These are phyloP conservation scores for Solanum corneliomulleri DNA, from an alignment of 257 asterid species.

Conservation along the genomic window DNA sequence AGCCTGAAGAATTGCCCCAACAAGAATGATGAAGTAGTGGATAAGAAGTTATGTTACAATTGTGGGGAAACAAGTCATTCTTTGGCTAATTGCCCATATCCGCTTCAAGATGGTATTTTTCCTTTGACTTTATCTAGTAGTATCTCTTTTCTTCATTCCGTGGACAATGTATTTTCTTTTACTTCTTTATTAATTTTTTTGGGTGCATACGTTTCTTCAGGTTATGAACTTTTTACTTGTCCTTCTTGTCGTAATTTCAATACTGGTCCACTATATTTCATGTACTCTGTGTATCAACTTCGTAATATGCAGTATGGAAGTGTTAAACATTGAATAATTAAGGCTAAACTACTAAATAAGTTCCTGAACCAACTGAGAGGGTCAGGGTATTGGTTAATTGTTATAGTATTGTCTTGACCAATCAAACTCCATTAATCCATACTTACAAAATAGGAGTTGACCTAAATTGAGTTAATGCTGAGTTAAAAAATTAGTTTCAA, in stretches of 20 bases:
- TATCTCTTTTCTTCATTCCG: neutral
- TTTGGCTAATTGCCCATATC: slow-evolving; percentile 49
- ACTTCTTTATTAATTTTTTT: neutral
- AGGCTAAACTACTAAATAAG: neutral
- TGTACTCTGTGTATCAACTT: neutral
- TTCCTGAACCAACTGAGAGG: neutral
- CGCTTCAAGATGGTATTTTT: slow-evolving; percentile 76
- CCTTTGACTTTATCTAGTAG: neutral
- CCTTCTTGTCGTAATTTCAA: neutral
- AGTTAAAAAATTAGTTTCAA: neutral
- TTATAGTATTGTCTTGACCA: neutral
- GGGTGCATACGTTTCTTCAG: neutral
- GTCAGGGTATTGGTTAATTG: neutral
- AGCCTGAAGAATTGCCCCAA: slow-evolving; percentile 80
- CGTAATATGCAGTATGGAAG: neutral
- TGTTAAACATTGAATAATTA: neutral
- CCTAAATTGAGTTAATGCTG: neutral
- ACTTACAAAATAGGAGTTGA: neutral
- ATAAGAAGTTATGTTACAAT: slow-evolving; percentile 66
- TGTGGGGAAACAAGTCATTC: slow-evolving; percentile 89
- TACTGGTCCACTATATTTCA: neutral
- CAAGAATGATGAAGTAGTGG: slow-evolving; percentile 31
- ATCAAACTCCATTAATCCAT: neutral
- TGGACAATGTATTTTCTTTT: neutral
- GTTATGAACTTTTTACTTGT: neutral